These are phyloP conservation scores for Anisogramma anomala DNA, from an alignment of 2,329 filamentous ascomycete species.

Conservation along the genomic window DNA sequence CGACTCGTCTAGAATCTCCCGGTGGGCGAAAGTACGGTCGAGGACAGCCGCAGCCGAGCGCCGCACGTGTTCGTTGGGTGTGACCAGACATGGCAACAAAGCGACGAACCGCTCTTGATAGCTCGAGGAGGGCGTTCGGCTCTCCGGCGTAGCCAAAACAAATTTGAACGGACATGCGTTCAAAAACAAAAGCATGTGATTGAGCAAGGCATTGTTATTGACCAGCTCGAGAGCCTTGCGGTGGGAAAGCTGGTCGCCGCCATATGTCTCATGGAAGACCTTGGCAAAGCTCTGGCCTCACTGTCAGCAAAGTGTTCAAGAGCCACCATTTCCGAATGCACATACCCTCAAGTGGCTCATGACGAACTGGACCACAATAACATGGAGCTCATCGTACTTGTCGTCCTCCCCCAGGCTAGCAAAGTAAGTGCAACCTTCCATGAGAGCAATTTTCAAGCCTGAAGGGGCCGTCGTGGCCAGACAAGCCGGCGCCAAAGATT, in stretches of 20 bases:
- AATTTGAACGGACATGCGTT: slow-evolving; percentile 40
- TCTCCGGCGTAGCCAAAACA: slow-evolving; percentile 30
- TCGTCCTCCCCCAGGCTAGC: slow-evolving; percentile 38
- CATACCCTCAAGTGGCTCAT: slow-evolving; percentile 43
- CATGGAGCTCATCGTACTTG: slow-evolving; percentile 44
- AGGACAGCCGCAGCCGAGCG: slow-evolving; percentile 36
- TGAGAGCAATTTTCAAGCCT: slow-evolving; percentile 50
- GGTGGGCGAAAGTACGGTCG: slow-evolving; percentile 34
- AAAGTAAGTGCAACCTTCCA: slow-evolving; percentile 53
- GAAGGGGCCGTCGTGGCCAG: slow-evolving; percentile 44
- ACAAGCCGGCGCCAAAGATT: slow-evolving; percentile 44
- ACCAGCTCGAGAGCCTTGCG: slow-evolving; percentile 29
- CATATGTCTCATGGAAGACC: slow-evolving; percentile 27
- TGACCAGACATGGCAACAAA: slow-evolving; percentile 43
- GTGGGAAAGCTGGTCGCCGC: slow-evolving; percentile 28
- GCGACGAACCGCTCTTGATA: slow-evolving; percentile 37
- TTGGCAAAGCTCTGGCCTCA: slow-evolving; percentile 26
- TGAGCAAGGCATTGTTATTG: slow-evolving; percentile 32
- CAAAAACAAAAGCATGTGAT: slow-evolving; percentile 46
- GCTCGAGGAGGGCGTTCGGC: slow-evolving; percentile 25
- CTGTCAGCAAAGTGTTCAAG: not conserved
- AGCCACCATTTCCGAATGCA: slow-evolving; percentile 6
- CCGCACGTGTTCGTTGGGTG: slow-evolving; percentile 37
- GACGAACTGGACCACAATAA: slow-evolving; percentile 44
- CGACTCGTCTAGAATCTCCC: slow-evolving; percentile 25